Percentiles rank a stretch among this genome's conserved stretches.
These are phyloP conservation scores for Passiflora organensis DNA, from an alignment of 345 rosid species.

Conservation along the genomic window DNA sequence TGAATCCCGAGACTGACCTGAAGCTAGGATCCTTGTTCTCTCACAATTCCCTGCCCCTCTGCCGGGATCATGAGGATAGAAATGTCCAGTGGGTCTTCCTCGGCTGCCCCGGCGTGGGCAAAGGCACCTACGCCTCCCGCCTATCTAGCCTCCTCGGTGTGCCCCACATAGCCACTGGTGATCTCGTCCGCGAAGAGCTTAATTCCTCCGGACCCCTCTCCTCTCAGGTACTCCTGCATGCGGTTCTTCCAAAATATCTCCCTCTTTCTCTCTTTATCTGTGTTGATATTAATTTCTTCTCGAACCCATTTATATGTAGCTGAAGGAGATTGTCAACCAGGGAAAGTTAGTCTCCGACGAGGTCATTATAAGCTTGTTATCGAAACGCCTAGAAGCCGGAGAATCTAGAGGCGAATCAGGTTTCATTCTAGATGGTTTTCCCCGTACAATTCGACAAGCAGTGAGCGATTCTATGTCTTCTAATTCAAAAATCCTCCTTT, in stretches of 20 bases:
- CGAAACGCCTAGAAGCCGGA: conserved; percentile 54
- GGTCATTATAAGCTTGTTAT: conserved; percentile 63
- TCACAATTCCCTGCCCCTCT: conserved; percentile 18
- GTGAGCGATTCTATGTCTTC: conserved; percentile 50
- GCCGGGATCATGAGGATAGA: conserved; percentile 31
- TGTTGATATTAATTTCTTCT: too few species aligned
- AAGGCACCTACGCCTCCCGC: too few species aligned
- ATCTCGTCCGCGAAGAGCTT: too few species aligned
- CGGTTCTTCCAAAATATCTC: too few species aligned
- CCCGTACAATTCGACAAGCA: conserved; percentile 88
- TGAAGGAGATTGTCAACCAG: conserved; percentile 71
- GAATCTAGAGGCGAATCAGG: conserved; percentile 80
- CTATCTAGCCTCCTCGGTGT: too few species aligned
- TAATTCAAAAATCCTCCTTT: too few species aligned
- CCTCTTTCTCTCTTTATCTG: too few species aligned
- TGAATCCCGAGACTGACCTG: conserved; percentile 38
- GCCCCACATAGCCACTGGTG: too few species aligned
- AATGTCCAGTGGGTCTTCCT: conserved; percentile 89
- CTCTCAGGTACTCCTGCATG: too few species aligned
- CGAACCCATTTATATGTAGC: too few species aligned
- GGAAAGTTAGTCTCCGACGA: conserved; percentile 92
- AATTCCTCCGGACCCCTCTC: too few species aligned
- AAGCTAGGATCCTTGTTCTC: conserved; percentile 21
- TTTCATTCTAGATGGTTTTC: conserved; percentile 97
- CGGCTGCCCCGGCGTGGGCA: conserved; percentile 98